A percentile compares a stretch with the other conserved stretches of the same genome.
Conservation (phyloP, 2,329 filamentous ascomycete species). For the Cryphonectria japonica region DNA sequence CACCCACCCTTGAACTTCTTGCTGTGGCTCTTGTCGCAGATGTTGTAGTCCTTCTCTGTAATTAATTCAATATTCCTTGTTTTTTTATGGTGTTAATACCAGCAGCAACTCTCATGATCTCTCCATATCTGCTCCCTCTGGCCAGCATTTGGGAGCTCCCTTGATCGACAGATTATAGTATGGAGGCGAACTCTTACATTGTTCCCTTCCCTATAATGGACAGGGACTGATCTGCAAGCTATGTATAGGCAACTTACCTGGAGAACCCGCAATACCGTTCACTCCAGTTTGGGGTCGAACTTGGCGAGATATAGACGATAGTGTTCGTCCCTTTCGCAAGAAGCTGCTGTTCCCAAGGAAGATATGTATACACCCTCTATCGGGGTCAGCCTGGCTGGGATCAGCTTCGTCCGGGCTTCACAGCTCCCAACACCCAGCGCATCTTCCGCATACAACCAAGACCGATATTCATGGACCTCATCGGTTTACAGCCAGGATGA, state of each 20-base stretch:
- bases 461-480: not conserved
- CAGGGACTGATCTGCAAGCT: not conserved
- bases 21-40: not conserved
- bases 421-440: not conserved
- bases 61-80: no score
- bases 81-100: not conserved
- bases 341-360: not conserved
- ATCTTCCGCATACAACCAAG: slow-evolving; percentile 9
- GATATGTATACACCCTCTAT: not conserved
- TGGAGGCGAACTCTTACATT: not conserved
- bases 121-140: not conserved
- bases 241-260: not conserved
- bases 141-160: not conserved
- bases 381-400: not conserved
- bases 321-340: not conserved
- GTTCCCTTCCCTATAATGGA: not conserved
- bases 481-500: slow-evolving; percentile 18
- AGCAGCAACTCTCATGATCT: not conserved
- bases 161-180: not conserved
- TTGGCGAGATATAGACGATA: not conserved
- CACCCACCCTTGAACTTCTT: not conserved
- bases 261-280: not conserved
- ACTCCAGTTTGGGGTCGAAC: not conserved
- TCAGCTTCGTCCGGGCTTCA: not conserved
- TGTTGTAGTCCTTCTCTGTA: not conserved